Conservation (phyloP, 2,329 filamentous ascomycete species). For the Fusarium neocosmosporiellum region DNA sequence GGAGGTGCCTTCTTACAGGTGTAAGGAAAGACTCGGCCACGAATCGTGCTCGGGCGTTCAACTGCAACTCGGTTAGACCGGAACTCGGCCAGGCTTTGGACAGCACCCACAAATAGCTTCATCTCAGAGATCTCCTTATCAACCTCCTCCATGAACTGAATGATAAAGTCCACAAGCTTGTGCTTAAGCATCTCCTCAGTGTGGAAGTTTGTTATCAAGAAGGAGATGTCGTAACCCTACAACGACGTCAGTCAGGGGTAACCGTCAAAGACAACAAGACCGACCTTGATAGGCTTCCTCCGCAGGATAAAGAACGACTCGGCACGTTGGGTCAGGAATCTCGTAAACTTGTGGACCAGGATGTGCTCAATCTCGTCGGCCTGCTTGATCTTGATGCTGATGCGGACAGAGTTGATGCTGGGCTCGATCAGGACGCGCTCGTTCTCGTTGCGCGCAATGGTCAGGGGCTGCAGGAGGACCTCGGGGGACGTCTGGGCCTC, state of each 20-base stretch:
- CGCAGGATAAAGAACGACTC: constrained; percentile 97
- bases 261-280: constrained; percentile 34
- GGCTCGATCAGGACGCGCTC: constrained; percentile 97
- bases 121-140: constrained; percentile 99
- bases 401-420: constrained; percentile 94
- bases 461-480: constrained; percentile 90
- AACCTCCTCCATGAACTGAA: constrained; percentile 99
- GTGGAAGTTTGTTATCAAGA: constrained; percentile 98
- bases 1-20: constrained; percentile 68
- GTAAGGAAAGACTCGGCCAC: constrained; percentile 98
- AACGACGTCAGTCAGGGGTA: constrained; percentile 35
- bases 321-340: constrained; percentile 83
- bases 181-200: constrained; percentile 99
- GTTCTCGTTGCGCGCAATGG: constrained; percentile 94
- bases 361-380: constrained; percentile 99
- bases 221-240: constrained; percentile 97
- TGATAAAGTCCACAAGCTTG: constrained; percentile 98
- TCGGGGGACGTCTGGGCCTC: constrained; percentile 94
- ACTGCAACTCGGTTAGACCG: constrained; percentile 60
- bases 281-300: constrained; percentile 93
- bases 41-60: constrained; percentile 96
- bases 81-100: too few relatives aligned
- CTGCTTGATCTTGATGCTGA: constrained; percentile 99
- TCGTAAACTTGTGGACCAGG: constrained; percentile 96
- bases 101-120: constrained; percentile 99